phyloP scores from a whole-genome alignment of 2,329 filamentous ascomycete genomes.

The Cladosporium oxysporum region DNA sequence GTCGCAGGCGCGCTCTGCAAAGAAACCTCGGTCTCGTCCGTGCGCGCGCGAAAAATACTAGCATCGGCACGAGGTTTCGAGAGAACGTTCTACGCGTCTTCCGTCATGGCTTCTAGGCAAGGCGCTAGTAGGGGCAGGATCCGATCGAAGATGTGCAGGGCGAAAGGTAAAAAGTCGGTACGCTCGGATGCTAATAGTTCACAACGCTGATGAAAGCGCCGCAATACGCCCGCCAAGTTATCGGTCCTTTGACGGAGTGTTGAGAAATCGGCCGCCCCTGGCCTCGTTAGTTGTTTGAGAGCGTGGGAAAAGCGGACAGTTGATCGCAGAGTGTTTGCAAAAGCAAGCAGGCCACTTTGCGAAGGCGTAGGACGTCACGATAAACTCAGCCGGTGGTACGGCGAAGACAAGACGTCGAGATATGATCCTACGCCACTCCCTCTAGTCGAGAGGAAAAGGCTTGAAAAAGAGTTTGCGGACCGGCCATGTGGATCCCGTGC shows the following conservation, averaged over 20 bases:
- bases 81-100: conserved; percentile 16
- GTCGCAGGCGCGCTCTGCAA: not conserved
- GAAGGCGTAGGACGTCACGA: not conserved
- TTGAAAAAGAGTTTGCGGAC: not conserved
- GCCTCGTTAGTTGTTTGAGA: conserved; percentile 3
- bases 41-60: not conserved
- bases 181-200: conserved; percentile 14
- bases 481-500: conserved; percentile 14
- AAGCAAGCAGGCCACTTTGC: not conserved
- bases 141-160: conserved; percentile 9
- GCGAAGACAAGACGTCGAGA: conserved; percentile 7
- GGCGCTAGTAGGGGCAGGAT: not conserved
- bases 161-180: conserved; percentile 19
- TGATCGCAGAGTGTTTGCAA: not conserved
- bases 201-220: conserved; percentile 10
- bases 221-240: conserved; percentile 16
- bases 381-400: not conserved
- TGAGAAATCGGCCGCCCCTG: conserved; percentile 10
- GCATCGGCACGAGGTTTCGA: conserved; percentile 2
- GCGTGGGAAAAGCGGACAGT: not conserved
- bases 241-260: conserved; percentile 19
- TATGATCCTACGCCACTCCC: conserved; percentile 17
- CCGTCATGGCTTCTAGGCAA: conserved; percentile 14
- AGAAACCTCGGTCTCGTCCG: not conserved
- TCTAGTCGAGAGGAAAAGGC: conserved; percentile 14